Evolutionary conservation across 202 grass and related monocot genomes (phyloP), one percentile per base, ranked within the genome.

Genomic region (Miscanthus sacchariflorus): DNA sequence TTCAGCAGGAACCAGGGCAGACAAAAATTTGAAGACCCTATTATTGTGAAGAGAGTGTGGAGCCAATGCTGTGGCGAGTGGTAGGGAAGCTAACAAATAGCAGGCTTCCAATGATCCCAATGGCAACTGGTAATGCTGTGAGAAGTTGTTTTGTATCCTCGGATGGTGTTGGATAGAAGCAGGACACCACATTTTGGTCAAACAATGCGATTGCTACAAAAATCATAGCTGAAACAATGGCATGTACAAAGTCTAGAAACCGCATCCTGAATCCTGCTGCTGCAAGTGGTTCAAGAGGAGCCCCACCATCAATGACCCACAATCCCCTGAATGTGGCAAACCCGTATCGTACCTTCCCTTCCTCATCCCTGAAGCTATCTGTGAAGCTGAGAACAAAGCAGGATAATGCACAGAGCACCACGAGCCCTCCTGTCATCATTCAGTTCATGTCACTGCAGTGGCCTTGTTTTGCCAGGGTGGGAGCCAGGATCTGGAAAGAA

Each of bases 11-110:
- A 82, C 45, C 49, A 59, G 54, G 54, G 46, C 5, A 0, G 74
- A 25, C 33, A 73, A 72, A 35, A 19, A 3, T 40, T 79, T 59
- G 58, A 86, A 79, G 73, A 27, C 61, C 27, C 44, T 11, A 9
- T 87, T 84, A 92, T 5, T 87, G 36, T 74, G 81, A 89, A 77
- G 85, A 85, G 17, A 94, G 70, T 48, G 90, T 83, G 81, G 85
- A 93, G 50, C 93, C 90, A 25, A 98, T 92, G 68, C 88, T 80
- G 84, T 94, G 88, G 38, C 68, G 75, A 38, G 87, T 94, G 25
- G 92, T 92, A 49, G 90, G 91, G 81, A 98, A 98, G 70, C 84
- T 93, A 73, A 91, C 91, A 92, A 98, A 95, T 52, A 94, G 13
- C 79, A 93, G 88, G 78, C 92, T 98, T 80, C 92, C 86, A 74